Evolutionary conservation across 768 basidiomycete species (phyloP).

Genomic region (Cubamyces sp.): DNA sequence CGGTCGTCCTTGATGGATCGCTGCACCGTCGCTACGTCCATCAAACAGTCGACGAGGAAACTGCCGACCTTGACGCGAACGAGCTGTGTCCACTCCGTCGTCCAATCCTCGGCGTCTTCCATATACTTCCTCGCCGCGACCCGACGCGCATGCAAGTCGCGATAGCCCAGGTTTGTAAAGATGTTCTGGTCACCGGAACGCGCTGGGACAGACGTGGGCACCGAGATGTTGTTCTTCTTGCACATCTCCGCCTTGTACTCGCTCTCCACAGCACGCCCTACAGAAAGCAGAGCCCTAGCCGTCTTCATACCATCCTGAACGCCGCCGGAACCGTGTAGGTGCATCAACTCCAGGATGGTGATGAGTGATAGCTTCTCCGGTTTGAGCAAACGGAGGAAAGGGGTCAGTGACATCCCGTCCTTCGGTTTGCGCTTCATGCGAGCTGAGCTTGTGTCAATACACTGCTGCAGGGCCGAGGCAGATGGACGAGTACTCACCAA

Average conservation of each 20-base stretch:
- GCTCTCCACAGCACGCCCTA: conserved; percentile 85
- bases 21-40: conserved; percentile 81
- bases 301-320: conserved; percentile 90
- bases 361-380: conserved; percentile 84
- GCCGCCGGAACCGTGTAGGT: conserved; percentile 75
- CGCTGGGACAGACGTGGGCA: conserved; percentile 26
- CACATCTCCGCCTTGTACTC: conserved; percentile 90
- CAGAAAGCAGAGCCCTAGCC: conserved; percentile 72
- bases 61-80: conserved; percentile 80
- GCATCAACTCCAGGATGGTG: conserved; percentile 88
- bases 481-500: conserved; percentile 25
- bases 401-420: conserved; percentile 45
- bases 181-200: conserved; percentile 43
- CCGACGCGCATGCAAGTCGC: conserved; percentile 63
- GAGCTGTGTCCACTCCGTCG: conserved; percentile 80
- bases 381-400: conserved; percentile 76
- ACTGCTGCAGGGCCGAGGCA: not conserved
- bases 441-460: not conserved
- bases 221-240: conserved; percentile 58
- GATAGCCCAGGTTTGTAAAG: conserved; percentile 66
- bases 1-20: conserved; percentile 59
- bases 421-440: conserved; percentile 6
- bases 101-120: conserved; percentile 71
- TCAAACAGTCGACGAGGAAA: conserved; percentile 79
- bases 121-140: conserved; percentile 67